These are phyloP conservation scores for Erodium moschatum DNA, from an alignment of 441 rosid species.

Conservation along the genomic window DNA sequence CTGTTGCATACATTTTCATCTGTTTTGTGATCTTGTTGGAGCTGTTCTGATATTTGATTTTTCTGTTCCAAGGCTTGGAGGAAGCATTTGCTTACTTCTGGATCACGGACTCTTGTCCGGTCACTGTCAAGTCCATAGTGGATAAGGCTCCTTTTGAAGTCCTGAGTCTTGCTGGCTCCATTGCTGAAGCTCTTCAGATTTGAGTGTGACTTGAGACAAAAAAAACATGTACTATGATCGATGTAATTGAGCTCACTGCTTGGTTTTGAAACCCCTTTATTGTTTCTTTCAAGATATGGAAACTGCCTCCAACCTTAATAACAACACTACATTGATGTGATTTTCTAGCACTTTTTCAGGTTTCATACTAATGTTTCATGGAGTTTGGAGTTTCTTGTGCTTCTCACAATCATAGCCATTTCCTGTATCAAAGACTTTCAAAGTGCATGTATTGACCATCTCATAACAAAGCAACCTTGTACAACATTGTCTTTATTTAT, in stretches of 20 bases:
- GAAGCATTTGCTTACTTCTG: conserved; percentile 74
- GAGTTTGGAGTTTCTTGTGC: too few relatives aligned
- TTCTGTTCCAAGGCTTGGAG: conserved; percentile 28
- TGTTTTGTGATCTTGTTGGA: not conserved
- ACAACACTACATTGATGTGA: too few relatives aligned
- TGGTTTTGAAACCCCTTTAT: not conserved
- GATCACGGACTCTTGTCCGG: conserved; percentile 94
- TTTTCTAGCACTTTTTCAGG: too few relatives aligned
- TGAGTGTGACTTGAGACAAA: too few relatives aligned
- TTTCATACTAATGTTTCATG: too few relatives aligned
- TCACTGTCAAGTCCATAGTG: conserved; percentile 62
- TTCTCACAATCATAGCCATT: too few relatives aligned
- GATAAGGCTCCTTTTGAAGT: conserved; percentile 77
- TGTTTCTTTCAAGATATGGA: not conserved
- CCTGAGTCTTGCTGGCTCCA: conserved; percentile 80
- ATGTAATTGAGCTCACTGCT: not conserved
- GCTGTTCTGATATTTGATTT: not conserved
- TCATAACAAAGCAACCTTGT: not conserved
- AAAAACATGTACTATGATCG: too few relatives aligned
- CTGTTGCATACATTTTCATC: not conserved
- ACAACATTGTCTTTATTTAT: not conserved
- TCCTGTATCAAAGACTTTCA: too few relatives aligned
- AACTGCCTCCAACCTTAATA: not conserved
- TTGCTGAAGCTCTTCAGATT: conserved; percentile 77
- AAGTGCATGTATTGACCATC: not conserved